These are phyloP conservation scores for Orbilia quercus DNA, from an alignment of 2,329 filamentous ascomycete species.

Conservation along the genomic window DNA sequence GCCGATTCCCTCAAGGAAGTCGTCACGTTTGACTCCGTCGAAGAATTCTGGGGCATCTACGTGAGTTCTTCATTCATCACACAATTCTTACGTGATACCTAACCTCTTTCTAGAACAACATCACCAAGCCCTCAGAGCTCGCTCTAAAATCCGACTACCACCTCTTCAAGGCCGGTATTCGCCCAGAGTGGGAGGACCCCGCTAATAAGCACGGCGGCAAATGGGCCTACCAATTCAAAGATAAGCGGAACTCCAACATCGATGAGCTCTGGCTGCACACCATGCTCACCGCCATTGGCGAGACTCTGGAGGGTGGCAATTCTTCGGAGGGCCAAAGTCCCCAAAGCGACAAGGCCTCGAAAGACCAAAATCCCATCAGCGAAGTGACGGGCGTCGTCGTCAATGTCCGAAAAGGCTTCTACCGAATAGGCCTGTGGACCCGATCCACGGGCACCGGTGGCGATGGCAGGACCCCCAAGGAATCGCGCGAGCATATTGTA, in stretches of 20 bases:
- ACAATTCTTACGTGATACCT: too few species aligned
- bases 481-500: conserved; percentile 85
- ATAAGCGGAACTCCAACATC: conserved; percentile 90
- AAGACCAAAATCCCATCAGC: conserved; percentile 85
- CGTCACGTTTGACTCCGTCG: conserved; percentile 97
- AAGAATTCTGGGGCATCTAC: conserved; percentile 99
- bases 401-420: conserved; percentile 98
- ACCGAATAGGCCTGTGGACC: conserved; percentile 97
- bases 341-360: too few species aligned
- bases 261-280: conserved; percentile 97
- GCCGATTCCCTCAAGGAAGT: conserved; percentile 98
- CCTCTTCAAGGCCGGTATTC: conserved; percentile 96
- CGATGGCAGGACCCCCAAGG: conserved; percentile 80
- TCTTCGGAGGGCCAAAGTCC: too few species aligned
- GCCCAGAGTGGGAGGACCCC: conserved; percentile 96
- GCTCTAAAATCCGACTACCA: conserved; percentile 99
- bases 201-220: conserved; percentile 99
- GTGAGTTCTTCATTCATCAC: too few species aligned
- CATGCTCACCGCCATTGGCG: conserved; percentile 95
- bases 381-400: conserved; percentile 99
- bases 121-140: conserved; percentile 92
- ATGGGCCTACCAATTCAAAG: conserved; percentile 98
- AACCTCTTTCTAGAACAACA: conserved; percentile 99
- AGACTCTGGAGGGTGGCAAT: conserved; percentile 95
- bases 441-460: conserved; percentile 85